Base-by-base conservation (phyloP, 768 basidiomycete species). In the Collybia sp. region DNA sequence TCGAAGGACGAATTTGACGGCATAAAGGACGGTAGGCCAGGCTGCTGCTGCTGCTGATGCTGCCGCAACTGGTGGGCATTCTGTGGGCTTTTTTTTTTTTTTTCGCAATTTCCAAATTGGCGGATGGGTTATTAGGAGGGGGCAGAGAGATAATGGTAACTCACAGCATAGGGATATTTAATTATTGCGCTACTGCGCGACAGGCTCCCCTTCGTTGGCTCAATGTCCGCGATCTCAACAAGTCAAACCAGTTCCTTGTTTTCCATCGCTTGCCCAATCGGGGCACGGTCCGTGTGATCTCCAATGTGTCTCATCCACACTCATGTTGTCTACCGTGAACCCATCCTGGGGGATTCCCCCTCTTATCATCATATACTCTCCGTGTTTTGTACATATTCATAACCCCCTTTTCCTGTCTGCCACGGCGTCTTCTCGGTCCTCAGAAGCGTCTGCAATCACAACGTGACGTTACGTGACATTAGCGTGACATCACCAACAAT, bases 31-130 rank as follows among this genome's bases (percentile, higher is more conserved):
- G 64, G 59, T 35, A 63, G 53, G 42, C 57, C 55, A 19, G 58
- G 53, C 38, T 62, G 65, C 44, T 60, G 60, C 40, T 58, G 59
- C 38, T 62, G 65, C 44, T 60, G 60, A 40, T 58, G 59, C 35
- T 56, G 59, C 25, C 57, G 55, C 40, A 49, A 51, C 43, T 61
- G 71, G 46, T 71, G 73, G 45, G 65, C 63, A 60, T 75, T 66
- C 62, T 75, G 68, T 9, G 64, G 63, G 19, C 70, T 69, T 3
- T 25, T 25, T 25, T 25, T 25, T 25, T 25, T 25, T 25, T 25
- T n/a, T n/a, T n/a, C n/a, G n/a, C n/a, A n/a, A 25, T 4, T 25
- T 25, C 25, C 25, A 25, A 3, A 25, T 4, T 25, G 45, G 17
- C 41, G 51, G 40, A 31, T 34, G 19, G 39, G 48, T 45, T 30